phyloP scores from a whole-genome alignment of 208 protist genomes.

The Leishmania aethiopica region DNA sequence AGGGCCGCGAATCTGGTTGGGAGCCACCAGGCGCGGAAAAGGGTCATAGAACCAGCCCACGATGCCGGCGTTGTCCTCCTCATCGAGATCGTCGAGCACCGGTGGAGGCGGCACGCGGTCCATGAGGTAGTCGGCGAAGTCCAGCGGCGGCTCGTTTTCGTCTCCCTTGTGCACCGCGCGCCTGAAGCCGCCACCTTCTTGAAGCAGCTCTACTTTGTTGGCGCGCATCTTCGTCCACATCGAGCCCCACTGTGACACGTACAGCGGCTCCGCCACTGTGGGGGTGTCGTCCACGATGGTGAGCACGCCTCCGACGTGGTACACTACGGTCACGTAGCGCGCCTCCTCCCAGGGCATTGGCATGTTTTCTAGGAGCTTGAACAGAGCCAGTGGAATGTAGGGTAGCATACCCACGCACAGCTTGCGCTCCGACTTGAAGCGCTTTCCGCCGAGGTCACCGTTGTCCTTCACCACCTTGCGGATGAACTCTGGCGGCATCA shows the following conservation, averaged over 20 bases:
- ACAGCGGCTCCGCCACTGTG: constrained; percentile 98
- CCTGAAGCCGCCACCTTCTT: constrained; percentile 79
- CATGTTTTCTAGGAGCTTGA: constrained; percentile 99
- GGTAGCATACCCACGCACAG: constrained; percentile 99
- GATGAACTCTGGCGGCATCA: constrained; percentile 98
- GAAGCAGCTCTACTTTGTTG: constrained; percentile 95
- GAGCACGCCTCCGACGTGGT: constrained; percentile 99
- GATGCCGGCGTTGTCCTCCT: constrained; percentile 97
- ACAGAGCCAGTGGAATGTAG: constrained; percentile 99
- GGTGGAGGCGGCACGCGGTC: constrained; percentile 96
- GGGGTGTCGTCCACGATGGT: constrained; percentile 99
- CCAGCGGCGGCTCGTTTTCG: constrained; percentile 99
- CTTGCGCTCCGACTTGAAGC: constrained; percentile 99
- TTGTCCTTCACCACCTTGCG: constrained; percentile 99
- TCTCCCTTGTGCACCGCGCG: constrained; percentile 99
- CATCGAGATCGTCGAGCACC: constrained; percentile 97
- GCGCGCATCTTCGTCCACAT: constrained; percentile 99
- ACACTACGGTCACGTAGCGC: constrained; percentile 98
- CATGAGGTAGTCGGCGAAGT: constrained; percentile 99
- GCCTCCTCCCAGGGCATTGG: constrained; percentile 99
- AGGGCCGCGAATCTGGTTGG: constrained; percentile 86
- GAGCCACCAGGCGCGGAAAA: constrained; percentile 94
- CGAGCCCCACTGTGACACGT: constrained; percentile 99
- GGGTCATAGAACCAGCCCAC: constrained; percentile 99
- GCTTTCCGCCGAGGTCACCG: constrained; percentile 98